These are phyloP conservation scores for Hibiscus trionum DNA, from an alignment of 345 rosid genomes.

Conservation along the genomic window DNA sequence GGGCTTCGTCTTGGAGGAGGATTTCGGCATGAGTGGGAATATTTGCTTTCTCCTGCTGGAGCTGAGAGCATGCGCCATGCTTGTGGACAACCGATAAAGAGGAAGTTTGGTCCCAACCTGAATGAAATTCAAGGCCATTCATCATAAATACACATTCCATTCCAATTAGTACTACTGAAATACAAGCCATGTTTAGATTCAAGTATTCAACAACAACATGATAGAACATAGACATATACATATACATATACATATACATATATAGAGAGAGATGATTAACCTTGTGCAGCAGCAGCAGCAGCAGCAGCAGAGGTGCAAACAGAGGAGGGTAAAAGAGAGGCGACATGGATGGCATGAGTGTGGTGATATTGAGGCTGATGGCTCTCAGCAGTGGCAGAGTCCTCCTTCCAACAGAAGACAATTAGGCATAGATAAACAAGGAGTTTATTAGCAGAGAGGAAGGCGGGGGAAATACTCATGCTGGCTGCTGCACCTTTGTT, in stretches of 20 bases:
- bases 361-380: background rate
- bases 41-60: background rate
- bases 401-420: slow-evolving; percentile 13
- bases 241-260: no score
- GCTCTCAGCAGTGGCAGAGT: slow-evolving; percentile 15
- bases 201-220: no score
- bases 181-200: no score
- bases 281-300: slow-evolving; percentile 20
- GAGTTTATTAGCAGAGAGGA: slow-evolving; percentile 7
- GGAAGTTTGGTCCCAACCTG: no score
- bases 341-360: slow-evolving; percentile 23
- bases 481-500: background rate
- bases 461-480: background rate
- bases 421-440: slow-evolving; percentile 16
- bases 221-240: no score
- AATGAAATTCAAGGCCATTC: no score
- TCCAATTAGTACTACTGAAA: no score
- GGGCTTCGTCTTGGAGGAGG: slow-evolving; percentile 46
- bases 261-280: slow-evolving; percentile 14
- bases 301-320: slow-evolving; percentile 29
- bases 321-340: slow-evolving; percentile 46
- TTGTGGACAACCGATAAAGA: background rate
- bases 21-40: slow-evolving; percentile 30
- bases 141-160: no score
- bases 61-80: slow-evolving; percentile 53